phyloP scores from a whole-genome alignment of 192 early-diverging fungal genomes.

The Coemansia sp. region DNA sequence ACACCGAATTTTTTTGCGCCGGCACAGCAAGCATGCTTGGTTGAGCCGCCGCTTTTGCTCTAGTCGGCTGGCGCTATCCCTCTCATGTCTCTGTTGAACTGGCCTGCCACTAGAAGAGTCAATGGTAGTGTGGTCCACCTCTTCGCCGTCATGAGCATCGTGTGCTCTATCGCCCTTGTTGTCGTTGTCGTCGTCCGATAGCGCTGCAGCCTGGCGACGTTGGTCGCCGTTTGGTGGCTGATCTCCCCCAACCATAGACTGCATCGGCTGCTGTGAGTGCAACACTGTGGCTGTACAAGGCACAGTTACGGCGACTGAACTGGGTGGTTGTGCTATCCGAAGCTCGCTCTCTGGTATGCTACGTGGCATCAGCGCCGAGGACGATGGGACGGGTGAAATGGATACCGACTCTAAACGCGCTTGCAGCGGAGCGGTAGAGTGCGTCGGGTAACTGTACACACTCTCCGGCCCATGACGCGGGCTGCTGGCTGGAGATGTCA shows the following conservation, averaged over 20 bases:
- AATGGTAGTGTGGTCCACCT: neutral
- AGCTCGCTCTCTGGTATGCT: neutral
- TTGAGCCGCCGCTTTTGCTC: conserved; percentile 50
- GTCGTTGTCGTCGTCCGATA: conserved; percentile 10
- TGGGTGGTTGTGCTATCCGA: neutral
- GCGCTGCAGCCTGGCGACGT: conserved; percentile 4
- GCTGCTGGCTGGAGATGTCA: neutral
- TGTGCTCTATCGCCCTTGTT: neutral
- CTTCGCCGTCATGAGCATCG: neutral
- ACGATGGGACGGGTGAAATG: conserved; percentile 14
- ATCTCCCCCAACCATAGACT: neutral
- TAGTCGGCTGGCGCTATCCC: conserved; percentile 12
- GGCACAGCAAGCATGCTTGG: conserved; percentile 51
- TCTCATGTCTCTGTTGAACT: neutral
- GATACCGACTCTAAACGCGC: conserved; percentile 13
- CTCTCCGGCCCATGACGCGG: neutral
- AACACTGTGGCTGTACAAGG: neutral
- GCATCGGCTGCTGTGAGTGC: neutral
- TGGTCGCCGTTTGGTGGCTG: conserved; percentile 4
- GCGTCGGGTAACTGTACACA: neutral
- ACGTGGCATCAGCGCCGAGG: neutral
- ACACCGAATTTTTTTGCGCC: conserved; percentile 53
- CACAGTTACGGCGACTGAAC: neutral
- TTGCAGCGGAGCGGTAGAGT: neutral
- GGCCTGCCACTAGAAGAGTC: neutral